Evolutionary conservation across 2,329 filamentous ascomycete genomes (phyloP).

Genomic region (Rutstroemia sp.): DNA sequence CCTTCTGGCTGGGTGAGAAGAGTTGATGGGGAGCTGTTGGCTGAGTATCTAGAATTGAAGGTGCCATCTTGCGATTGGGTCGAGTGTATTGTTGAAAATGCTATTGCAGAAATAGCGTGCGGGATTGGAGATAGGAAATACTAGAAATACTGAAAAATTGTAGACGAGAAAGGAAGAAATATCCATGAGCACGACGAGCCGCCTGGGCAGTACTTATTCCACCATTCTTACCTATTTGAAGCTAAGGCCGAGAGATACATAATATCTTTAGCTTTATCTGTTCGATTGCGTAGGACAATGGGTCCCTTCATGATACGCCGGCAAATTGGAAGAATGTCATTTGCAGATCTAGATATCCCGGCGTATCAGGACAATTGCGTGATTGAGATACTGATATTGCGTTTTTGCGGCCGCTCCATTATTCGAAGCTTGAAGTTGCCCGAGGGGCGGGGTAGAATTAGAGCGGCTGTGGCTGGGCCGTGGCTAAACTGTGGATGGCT

Average conservation of each 20-base stretch:
- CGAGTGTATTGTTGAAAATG: too few relatives aligned
- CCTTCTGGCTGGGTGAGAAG: constrained; percentile 12
- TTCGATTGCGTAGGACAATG: neutral
- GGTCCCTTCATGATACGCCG: neutral
- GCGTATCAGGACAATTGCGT: constrained; percentile 5
- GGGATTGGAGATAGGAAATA: neutral
- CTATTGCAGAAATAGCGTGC: neutral
- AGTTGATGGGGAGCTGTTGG: constrained; percentile 16
- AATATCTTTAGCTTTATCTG: neutral
- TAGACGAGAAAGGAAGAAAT: neutral
- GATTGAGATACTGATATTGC: constrained; percentile 5
- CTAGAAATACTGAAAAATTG: neutral
- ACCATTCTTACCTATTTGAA: neutral
- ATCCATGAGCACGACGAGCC: neutral
- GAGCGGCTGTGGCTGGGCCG: too few relatives aligned
- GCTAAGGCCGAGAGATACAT: too few relatives aligned
- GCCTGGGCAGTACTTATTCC: neutral
- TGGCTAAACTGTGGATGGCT: too few relatives aligned
- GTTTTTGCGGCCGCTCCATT: neutral
- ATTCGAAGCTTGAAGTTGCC: too few relatives aligned
- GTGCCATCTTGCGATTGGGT: constrained; percentile 11
- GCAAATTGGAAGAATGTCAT: neutral
- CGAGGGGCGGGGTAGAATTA: too few relatives aligned
- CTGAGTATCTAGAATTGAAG: constrained; percentile 17
- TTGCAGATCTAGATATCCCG: neutral